A percentile compares a stretch with the other conserved stretches of the same genome.
Conservation (phyloP, 140 eudicot species). For the Flaveria floridana region DNA sequence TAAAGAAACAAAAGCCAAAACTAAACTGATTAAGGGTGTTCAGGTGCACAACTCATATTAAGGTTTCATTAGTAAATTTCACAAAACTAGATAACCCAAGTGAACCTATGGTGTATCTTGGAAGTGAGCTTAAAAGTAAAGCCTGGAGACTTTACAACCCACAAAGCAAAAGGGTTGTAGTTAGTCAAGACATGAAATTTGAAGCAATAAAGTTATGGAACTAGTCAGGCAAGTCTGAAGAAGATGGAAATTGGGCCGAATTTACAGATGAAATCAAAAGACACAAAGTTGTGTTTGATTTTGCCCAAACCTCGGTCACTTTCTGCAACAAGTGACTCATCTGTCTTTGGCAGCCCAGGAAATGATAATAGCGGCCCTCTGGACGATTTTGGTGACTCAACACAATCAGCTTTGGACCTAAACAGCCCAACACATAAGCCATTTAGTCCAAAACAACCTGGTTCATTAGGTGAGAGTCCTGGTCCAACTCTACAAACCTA, state of each 20-base stretch:
- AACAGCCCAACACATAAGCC: not conserved
- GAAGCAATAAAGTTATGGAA: not conserved
- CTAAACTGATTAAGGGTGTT: not conserved
- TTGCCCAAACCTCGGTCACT: not conserved
- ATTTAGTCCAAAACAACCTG: too few species aligned
- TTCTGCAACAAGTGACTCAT: too few species aligned
- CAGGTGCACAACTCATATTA: not conserved
- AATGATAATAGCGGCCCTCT: too few species aligned
- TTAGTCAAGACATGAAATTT: not conserved
- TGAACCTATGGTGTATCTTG: not conserved
- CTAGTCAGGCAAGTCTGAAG: not conserved
- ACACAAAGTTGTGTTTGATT: not conserved
- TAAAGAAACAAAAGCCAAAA: not conserved
- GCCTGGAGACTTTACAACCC: not conserved
- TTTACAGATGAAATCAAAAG: not conserved
- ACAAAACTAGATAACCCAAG: not conserved
- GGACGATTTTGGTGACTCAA: too few species aligned
- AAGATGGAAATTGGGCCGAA: not conserved
- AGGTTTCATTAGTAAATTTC: not conserved
- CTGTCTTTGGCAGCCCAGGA: too few species aligned
- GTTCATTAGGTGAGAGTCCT: too few species aligned
- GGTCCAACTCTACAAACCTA: too few species aligned
- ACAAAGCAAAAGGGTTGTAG: not conserved
- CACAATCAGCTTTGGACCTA: not conserved
- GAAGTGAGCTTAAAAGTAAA: not conserved